A percentile compares a stretch with the other conserved stretches of the same genome.
phyloP scores from a whole-genome alignment of 2,329 filamentous ascomycete genomes.

The Parastagonospora avenae region DNA sequence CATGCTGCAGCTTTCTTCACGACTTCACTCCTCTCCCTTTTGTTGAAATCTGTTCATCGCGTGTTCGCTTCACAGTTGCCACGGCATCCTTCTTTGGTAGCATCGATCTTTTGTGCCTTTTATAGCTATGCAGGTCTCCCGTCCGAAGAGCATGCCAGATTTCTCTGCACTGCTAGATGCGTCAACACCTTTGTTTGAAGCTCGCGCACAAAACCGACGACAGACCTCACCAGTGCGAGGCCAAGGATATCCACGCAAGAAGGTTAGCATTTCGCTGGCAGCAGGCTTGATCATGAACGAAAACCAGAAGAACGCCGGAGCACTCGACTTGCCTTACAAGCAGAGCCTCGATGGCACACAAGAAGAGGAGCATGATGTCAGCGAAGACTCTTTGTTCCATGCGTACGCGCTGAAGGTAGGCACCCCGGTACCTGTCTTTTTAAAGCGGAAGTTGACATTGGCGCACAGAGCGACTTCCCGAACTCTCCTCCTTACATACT shows the following conservation, averaged over 20 bases:
- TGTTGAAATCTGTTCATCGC: neutral
- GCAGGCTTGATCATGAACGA: slow-evolving; percentile 44
- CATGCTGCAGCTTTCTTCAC: neutral
- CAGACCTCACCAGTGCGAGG: slow-evolving; percentile 27
- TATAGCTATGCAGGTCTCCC: slow-evolving; percentile 19
- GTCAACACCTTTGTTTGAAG: slow-evolving; percentile 30
- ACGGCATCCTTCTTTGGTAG: neutral
- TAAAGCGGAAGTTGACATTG: slow-evolving; percentile 13
- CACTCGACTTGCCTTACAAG: slow-evolving; percentile 22
- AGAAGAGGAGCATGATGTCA: slow-evolving; percentile 14
- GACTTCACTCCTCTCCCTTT: slow-evolving; percentile 1
- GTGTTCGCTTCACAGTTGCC: neutral
- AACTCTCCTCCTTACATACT: slow-evolving; percentile 41
- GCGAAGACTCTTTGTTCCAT: slow-evolving; percentile 36
- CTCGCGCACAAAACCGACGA: slow-evolving; percentile 24
- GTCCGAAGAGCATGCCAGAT: slow-evolving; percentile 44
- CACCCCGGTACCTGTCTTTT: neutral
- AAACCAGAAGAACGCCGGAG: slow-evolving; percentile 10
- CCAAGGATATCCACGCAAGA: slow-evolving; percentile 32
- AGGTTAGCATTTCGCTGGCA: slow-evolving; percentile 41
- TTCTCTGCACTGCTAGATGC: slow-evolving; percentile 39
- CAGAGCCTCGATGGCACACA: slow-evolving; percentile 13
- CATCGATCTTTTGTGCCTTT: neutral
- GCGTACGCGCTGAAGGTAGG: slow-evolving; percentile 44
- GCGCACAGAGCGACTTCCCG: slow-evolving; percentile 34